Conservation (phyloP, 257 asterid species). For the Ocimum tenuiflorum region DNA sequence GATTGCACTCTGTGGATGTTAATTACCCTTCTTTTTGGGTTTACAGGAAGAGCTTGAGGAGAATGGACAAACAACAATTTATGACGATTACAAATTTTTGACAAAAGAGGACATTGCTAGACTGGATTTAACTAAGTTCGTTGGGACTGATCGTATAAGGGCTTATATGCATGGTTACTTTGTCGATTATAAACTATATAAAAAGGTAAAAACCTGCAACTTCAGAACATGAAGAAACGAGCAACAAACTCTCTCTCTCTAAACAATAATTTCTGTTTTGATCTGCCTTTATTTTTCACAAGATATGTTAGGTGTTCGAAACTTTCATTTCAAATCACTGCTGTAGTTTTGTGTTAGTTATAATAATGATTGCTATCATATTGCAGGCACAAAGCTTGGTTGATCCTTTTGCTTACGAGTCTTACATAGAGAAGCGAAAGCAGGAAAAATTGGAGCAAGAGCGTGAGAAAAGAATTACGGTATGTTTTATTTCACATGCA, state of each 20-base stretch:
- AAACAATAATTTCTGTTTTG: too few relatives aligned
- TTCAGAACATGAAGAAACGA: not conserved
- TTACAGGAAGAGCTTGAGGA: slow-evolving; percentile 94
- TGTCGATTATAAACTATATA: slow-evolving; percentile 69
- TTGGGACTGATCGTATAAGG: slow-evolving; percentile 79
- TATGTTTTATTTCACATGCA: slow-evolving; percentile 27
- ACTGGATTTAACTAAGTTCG: slow-evolving; percentile 63
- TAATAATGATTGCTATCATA: slow-evolving; percentile 1
- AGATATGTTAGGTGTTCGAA: not conserved
- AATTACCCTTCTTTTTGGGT: slow-evolving; percentile 14
- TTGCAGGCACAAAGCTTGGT: slow-evolving; percentile 70
- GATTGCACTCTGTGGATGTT: slow-evolving; percentile 1
- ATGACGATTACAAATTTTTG: slow-evolving; percentile 88
- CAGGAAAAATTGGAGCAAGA: slow-evolving; percentile 55
- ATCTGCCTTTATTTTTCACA: not conserved
- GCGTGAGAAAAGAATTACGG: slow-evolving; percentile 76
- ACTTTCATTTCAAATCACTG: not conserved
- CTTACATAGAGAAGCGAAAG: slow-evolving; percentile 57
- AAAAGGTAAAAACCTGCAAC: slow-evolving; percentile 46
- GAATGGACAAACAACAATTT: slow-evolving; percentile 69
- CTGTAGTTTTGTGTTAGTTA: slow-evolving; percentile 1
- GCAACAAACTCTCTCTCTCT: not conserved
- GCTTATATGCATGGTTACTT: slow-evolving; percentile 95
- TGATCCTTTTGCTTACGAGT: slow-evolving; percentile 69
- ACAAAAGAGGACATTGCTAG: slow-evolving; percentile 75